Evolutionary conservation across 441 rosid genomes (phyloP).

Genomic region (Bruguiera hainesii): DNA sequence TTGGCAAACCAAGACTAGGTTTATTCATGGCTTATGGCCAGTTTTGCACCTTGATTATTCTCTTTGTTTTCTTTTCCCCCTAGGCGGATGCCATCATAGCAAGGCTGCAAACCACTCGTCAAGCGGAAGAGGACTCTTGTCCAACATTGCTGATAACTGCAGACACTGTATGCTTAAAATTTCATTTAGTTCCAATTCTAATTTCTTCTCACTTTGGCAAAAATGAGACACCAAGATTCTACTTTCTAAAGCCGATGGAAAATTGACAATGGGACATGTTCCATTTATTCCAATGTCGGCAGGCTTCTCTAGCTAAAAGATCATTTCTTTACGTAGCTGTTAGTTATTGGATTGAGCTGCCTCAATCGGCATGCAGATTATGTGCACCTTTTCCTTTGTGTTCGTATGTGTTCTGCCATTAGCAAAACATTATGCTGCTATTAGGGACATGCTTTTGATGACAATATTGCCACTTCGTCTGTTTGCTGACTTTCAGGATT

Average conservation of each 20-base stretch:
- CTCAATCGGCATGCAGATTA: not conserved
- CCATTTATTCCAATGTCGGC: too few species aligned
- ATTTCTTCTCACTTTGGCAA: not conserved
- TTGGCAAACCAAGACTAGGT: too few species aligned
- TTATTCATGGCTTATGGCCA: not conserved
- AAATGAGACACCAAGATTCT: too few species aligned
- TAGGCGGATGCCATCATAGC: conserved; percentile 68
- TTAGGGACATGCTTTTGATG: too few species aligned
- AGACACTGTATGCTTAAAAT: conserved; percentile 54
- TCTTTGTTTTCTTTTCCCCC: conserved; percentile 10
- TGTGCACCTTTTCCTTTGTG: not conserved
- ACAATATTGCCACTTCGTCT: too few species aligned
- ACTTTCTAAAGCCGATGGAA: too few species aligned
- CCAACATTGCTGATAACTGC: conserved; percentile 58
- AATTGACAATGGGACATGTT: too few species aligned
- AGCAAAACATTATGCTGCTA: conserved; percentile 11
- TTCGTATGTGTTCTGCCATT: not conserved
- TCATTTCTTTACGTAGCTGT: not conserved
- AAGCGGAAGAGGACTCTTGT: conserved; percentile 21
- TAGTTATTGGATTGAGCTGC: not conserved
- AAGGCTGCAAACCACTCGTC: conserved; percentile 31
- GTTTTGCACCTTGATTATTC: conserved; percentile 5
- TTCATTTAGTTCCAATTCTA: not conserved
- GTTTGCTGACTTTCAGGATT: not conserved
- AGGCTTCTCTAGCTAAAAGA: too few species aligned